A percentile compares a stretch with the other conserved stretches of the same genome.
Evolutionary conservation across 2,329 filamentous ascomycete genomes (phyloP).

Genomic region (Aspergillus luchuensis): DNA sequence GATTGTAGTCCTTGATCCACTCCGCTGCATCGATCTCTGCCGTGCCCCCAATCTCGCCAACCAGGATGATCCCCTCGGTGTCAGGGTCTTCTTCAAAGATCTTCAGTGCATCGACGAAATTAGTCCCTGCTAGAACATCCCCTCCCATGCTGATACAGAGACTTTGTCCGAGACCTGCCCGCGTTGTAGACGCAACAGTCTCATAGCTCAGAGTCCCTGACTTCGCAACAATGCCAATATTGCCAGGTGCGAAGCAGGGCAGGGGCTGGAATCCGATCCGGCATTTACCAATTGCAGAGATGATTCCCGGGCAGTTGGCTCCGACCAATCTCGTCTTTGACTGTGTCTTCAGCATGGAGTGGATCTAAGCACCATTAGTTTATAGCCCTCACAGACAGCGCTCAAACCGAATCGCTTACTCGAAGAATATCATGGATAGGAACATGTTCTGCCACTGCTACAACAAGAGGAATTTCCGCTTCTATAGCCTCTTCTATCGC

Average conservation of each 20-base stretch:
- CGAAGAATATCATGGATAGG: constrained; percentile 76
- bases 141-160: constrained; percentile 77
- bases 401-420: constrained; percentile 44
- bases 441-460: constrained; percentile 78
- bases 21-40: constrained; percentile 72
- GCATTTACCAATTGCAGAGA: constrained; percentile 70
- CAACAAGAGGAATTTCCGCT: constrained; percentile 74
- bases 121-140: constrained; percentile 72
- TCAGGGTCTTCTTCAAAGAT: constrained; percentile 67
- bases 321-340: constrained; percentile 72
- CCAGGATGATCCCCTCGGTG: constrained; percentile 70
- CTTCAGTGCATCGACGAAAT: constrained; percentile 69
- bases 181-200: constrained; percentile 71
- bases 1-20: constrained; percentile 69
- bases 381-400: background rate
- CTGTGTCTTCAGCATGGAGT: constrained; percentile 71
- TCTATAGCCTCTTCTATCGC: constrained; percentile 81
- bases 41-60: constrained; percentile 72
- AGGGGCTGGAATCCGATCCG: constrained; percentile 76
- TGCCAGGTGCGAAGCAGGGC: constrained; percentile 68
- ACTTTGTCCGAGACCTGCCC: constrained; percentile 75
- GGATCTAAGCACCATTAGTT: constrained; percentile 51
- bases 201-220: constrained; percentile 81
- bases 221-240: constrained; percentile 76
- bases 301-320: constrained; percentile 80